Evolutionary conservation across 345 rosid genomes (phyloP), one percentile per base, ranked within the genome.

Genomic region (Rubroshorea leprosula): DNA sequence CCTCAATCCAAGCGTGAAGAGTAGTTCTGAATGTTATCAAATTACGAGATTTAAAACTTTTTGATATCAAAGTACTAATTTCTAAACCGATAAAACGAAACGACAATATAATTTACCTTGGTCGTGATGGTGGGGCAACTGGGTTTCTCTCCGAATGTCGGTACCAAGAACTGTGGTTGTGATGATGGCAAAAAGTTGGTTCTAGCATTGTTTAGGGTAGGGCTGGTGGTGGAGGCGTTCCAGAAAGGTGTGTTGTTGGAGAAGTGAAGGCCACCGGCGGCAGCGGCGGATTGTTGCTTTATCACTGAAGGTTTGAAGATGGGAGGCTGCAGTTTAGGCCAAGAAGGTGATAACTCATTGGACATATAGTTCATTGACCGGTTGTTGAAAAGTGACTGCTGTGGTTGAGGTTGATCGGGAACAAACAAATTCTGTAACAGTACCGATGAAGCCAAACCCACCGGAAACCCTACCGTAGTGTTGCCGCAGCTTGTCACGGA

Each of bases 261-360:
- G 61, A 81, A 75, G 23, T 77, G 82, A 41, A 81, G 50, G 52
- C 64, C 64, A 47, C 27, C 60, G 0, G 23, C 1, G 69, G 69
- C 20, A 29, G 9, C 35, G 9, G 35, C 35, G 35, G 5, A 13
- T 35, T 70, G 68, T 45, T 75, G 81, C 69, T 78, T 64, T 0
- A 57, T 64, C 8, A 73, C 55, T 1, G 74, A 74, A 38, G 70
- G 80, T 52, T 69, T 64, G 19, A 57, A 51, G 54, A 70, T 64
- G n/a, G 73, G 70, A 61, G 77, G 62, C 68, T n/a, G n/a, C n/a
- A n/a, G n/a, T n/a, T 74, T 82, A 11, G 80, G 66, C 80, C 85
- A 83, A 51, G 86, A 62, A 60, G 81, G 64, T 0, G 75, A 48
- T 12, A 66, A 38, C 48, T 76, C 73, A 44, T 68, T 35, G 5